Conservation (phyloP, 768 basidiomycete genomes). For the Rossbeevera mucosa region DNA sequence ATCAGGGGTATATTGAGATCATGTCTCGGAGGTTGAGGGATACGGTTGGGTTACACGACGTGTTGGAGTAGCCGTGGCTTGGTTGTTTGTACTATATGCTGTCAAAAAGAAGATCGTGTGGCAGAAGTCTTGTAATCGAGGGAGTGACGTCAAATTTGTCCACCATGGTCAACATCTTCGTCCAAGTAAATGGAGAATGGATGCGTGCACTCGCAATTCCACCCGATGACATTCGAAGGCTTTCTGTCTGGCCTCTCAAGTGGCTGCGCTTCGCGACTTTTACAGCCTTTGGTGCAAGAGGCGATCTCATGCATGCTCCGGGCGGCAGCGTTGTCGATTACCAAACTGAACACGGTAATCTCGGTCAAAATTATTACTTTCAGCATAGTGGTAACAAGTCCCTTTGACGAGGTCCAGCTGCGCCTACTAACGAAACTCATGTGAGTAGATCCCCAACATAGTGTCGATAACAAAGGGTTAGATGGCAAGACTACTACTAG, state of each 20-base stretch:
- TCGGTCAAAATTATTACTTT: too few species aligned
- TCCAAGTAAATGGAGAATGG: not conserved
- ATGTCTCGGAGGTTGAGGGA: slow-evolving; percentile 71
- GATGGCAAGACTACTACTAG: too few species aligned
- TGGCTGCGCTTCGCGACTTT: not conserved
- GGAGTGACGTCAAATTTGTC: too few species aligned
- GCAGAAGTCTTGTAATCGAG: too few species aligned
- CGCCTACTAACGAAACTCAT: too few species aligned
- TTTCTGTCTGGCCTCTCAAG: not conserved
- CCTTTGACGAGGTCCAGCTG: too few species aligned
- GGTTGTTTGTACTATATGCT: too few species aligned
- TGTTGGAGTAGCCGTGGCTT: slow-evolving; percentile 9
- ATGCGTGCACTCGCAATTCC: not conserved
- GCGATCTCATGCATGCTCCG: not conserved
- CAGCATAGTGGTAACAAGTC: too few species aligned
- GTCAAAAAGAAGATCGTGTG: too few species aligned
- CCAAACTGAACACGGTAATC: too few species aligned
- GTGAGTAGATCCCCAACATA: too few species aligned
- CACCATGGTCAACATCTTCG: not conserved
- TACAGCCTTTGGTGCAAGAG: not conserved
- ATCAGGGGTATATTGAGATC: slow-evolving; percentile 69
- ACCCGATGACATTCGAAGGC: not conserved
- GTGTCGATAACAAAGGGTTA: too few species aligned
- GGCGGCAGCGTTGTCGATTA: not conserved
- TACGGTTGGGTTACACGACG: slow-evolving; percentile 52